A percentile compares a stretch with the other conserved stretches of the same genome.
Conservation (phyloP, 306 rosid species). For the Quercus robur region DNA sequence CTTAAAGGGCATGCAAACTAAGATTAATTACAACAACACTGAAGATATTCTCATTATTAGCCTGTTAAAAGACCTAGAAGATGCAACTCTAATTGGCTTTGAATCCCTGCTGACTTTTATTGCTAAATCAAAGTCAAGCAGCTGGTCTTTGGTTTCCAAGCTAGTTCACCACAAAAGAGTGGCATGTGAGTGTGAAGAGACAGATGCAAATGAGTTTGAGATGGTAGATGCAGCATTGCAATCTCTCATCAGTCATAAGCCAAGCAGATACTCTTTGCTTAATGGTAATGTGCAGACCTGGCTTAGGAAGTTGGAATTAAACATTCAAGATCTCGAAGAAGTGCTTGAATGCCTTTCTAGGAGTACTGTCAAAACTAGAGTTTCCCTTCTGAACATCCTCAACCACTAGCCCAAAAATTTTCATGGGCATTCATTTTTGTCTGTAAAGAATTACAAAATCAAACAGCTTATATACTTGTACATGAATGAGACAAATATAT, state of each 20-base stretch:
- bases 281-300: conserved; percentile 12
- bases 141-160: conserved; percentile 18
- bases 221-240: conserved; percentile 16
- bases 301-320: conserved; percentile 21
- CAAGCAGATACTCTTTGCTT: neutral
- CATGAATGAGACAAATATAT: neutral
- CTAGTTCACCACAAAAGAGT: conserved; percentile 25
- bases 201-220: conserved; percentile 21
- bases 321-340: conserved; percentile 18
- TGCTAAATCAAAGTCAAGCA: conserved; percentile 7
- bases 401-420: neutral
- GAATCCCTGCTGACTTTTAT: conserved; percentile 18
- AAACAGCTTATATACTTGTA: neutral
- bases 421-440: neutral
- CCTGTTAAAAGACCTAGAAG: conserved; percentile 25
- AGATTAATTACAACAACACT: neutral
- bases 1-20: conserved; percentile 8
- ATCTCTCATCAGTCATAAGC: neutral
- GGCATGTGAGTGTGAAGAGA: conserved; percentile 1
- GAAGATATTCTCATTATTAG: conserved; percentile 12
- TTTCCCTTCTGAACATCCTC: conserved; percentile 30
- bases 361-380: conserved; percentile 24
- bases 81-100: neutral
- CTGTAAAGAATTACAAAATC: neutral
- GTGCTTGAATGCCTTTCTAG: conserved; percentile 18